Evolutionary conservation across 352 stramenopile species (phyloP).

Genomic region (Globisporangium irregulare): DNA sequence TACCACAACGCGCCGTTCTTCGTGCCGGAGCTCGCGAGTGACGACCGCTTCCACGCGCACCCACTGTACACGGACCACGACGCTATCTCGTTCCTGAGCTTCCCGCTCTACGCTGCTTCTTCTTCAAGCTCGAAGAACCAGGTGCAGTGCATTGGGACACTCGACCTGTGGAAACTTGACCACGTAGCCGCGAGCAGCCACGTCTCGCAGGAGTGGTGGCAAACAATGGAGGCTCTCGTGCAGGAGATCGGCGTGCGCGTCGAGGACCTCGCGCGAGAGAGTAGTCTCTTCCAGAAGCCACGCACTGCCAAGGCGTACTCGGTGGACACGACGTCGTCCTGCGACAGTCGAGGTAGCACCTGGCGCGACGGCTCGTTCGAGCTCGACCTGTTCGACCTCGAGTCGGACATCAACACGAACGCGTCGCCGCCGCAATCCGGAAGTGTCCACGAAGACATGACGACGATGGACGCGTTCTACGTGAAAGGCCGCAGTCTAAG

Average conservation of each 20-base stretch:
- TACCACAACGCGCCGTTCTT: constrained; percentile 70
- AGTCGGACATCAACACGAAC: constrained; percentile 40
- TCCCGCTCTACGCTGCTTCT: constrained; percentile 57
- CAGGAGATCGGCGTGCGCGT: constrained; percentile 41
- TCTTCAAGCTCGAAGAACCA: constrained; percentile 12
- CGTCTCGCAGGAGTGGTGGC: constrained; percentile 62
- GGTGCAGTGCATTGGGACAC: constrained; percentile 51
- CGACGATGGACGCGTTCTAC: constrained; percentile 21
- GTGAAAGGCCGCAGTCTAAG: constrained; percentile 39
- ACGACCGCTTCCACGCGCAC: constrained; percentile 65
- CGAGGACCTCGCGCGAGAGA: constrained; percentile 46
- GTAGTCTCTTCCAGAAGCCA: constrained; percentile 35
- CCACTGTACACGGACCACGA: constrained; percentile 60
- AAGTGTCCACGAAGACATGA: constrained; percentile 26
- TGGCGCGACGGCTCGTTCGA: constrained; percentile 55
- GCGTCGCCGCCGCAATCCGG: constrained; percentile 27
- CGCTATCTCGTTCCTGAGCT: constrained; percentile 59
- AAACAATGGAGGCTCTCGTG: constrained; percentile 30
- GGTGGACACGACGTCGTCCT: constrained; percentile 53
- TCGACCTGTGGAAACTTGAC: constrained; percentile 67
- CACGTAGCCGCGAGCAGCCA: constrained; percentile 50
- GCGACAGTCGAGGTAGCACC: constrained; percentile 55
- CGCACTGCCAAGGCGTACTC: constrained; percentile 44
- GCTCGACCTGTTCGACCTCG: constrained; percentile 54
- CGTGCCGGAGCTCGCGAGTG: constrained; percentile 52